Evolutionary conservation across 2,329 filamentous ascomycete genomes (phyloP).

Genomic region (Hypomyces perniciosus): DNA sequence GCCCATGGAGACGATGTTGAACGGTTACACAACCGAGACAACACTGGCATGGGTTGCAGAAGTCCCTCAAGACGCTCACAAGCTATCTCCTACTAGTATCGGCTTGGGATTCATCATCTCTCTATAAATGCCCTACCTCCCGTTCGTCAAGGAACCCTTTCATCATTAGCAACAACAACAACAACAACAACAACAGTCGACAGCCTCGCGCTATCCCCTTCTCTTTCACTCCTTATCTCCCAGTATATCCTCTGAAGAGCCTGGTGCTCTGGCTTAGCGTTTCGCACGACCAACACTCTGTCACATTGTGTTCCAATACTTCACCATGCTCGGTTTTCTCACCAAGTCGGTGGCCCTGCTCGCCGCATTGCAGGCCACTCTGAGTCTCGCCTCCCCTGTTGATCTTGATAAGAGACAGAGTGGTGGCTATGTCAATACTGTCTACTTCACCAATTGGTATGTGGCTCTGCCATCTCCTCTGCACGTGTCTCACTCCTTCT

Average conservation of each 20-base stretch:
- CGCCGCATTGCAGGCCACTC: slow-evolving; percentile 20
- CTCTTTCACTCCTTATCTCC: too few species aligned
- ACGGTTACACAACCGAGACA: neutral
- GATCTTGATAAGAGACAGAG: slow-evolving; percentile 16
- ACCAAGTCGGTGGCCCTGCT: slow-evolving; percentile 22
- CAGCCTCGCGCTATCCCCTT: too few species aligned
- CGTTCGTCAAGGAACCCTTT: too few species aligned
- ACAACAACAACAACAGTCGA: too few species aligned
- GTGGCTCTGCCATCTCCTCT: slow-evolving; percentile 6
- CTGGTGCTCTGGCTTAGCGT: neutral
- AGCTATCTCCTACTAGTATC: too few species aligned
- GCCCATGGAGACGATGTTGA: too few species aligned
- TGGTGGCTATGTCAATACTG: slow-evolving; percentile 31
- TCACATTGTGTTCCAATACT: neutral
- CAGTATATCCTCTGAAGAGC: neutral
- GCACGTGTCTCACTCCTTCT: neutral
- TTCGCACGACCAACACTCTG: neutral
- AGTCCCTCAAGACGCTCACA: too few species aligned
- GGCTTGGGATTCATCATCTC: too few species aligned
- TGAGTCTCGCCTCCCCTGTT: slow-evolving; percentile 19
- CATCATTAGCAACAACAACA: too few species aligned
- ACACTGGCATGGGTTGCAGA: neutral
- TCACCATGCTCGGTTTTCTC: slow-evolving; percentile 16
- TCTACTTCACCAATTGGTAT: slow-evolving; percentile 47
- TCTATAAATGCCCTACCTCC: too few species aligned